These are phyloP conservation scores for Pichia sp. DNA, from an alignment of 1,139 yeast species.

Conservation along the genomic window DNA sequence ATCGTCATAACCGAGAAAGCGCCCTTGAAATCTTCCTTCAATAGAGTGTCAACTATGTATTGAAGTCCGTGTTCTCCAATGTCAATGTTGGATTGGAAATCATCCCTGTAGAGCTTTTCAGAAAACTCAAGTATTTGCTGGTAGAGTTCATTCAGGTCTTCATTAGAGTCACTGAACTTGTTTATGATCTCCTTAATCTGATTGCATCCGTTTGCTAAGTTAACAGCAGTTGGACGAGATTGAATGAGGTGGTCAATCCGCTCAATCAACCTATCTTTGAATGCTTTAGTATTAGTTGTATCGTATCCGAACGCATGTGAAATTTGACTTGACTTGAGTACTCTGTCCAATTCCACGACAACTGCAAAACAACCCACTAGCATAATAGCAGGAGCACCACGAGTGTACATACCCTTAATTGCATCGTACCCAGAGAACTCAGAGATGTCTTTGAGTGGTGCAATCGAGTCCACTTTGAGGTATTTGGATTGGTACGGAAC, in stretches of 20 bases:
- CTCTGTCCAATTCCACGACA: conserved; percentile 54
- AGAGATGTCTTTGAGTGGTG: conserved; percentile 25
- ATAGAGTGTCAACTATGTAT: conserved; percentile 48
- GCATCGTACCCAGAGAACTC: conserved; percentile 59
- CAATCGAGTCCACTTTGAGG: conserved; percentile 38
- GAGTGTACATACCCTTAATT: conserved; percentile 84
- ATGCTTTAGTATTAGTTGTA: conserved; percentile 22
- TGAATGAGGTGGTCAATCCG: conserved; percentile 60
- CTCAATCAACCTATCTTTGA: conserved; percentile 31
- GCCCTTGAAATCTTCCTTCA: conserved; percentile 45
- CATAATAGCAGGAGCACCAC: conserved; percentile 99
- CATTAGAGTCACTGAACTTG: conserved; percentile 1
- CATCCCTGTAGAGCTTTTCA: conserved; percentile 60
- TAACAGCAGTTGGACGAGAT: conserved; percentile 95
- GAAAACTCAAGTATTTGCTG: conserved; percentile 43
- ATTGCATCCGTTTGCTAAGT: conserved; percentile 69
- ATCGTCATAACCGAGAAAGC: conserved; percentile 80
- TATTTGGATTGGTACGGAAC: conserved; percentile 77
- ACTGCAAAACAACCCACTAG: conserved; percentile 85
- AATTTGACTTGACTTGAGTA: conserved; percentile 12
- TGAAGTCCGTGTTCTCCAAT: conserved; percentile 78
- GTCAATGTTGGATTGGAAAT: conserved; percentile 62
- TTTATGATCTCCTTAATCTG: conserved; percentile 43
- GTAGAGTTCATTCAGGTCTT: conserved; percentile 32
- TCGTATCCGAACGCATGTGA: conserved; percentile 27